phyloP scores from a whole-genome alignment of 2,329 filamentous ascomycete genomes.

The Calonectria hongkongensis region DNA sequence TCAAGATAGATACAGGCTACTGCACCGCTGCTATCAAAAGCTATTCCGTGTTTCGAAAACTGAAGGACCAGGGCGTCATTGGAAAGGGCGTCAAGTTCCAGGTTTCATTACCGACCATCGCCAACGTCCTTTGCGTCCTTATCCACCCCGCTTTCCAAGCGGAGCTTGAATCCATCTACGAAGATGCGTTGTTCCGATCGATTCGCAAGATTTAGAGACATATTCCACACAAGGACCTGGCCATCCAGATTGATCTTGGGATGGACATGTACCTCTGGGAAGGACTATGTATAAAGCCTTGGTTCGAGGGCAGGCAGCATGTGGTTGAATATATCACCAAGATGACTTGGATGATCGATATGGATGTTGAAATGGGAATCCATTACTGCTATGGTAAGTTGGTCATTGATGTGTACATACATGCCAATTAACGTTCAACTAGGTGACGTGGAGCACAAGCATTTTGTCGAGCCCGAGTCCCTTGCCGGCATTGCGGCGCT shows the following conservation, averaged over 20 bases:
- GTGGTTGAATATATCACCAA: constrained; percentile 28
- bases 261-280: constrained; percentile 36
- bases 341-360: constrained; percentile 18
- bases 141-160: constrained; percentile 19
- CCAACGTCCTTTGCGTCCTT: constrained; percentile 27
- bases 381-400: constrained; percentile 33
- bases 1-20: constrained; percentile 26
- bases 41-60: constrained; percentile 12
- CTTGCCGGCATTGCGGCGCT: constrained; percentile 10
- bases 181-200: constrained; percentile 16
- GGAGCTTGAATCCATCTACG: constrained; percentile 25
- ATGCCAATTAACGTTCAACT: background rate
- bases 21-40: constrained; percentile 13
- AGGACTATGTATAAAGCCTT: constrained; percentile 6
- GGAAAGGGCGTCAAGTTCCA: constrained; percentile 30
- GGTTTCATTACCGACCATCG: constrained; percentile 30
- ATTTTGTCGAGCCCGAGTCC: constrained; percentile 25
- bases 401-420: background rate
- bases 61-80: constrained; percentile 8
- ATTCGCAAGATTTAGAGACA: constrained; percentile 18
- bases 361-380: constrained; percentile 25
- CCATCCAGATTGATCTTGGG: constrained; percentile 32
- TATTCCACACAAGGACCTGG: constrained; percentile 22
- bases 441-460: constrained; percentile 35
- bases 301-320: constrained; percentile 19